A percentile compares a stretch with the other conserved stretches of the same genome.
These are phyloP conservation scores for Apiospora malaysiana DNA, from an alignment of 2,329 filamentous ascomycete genomes.

Conservation along the genomic window DNA sequence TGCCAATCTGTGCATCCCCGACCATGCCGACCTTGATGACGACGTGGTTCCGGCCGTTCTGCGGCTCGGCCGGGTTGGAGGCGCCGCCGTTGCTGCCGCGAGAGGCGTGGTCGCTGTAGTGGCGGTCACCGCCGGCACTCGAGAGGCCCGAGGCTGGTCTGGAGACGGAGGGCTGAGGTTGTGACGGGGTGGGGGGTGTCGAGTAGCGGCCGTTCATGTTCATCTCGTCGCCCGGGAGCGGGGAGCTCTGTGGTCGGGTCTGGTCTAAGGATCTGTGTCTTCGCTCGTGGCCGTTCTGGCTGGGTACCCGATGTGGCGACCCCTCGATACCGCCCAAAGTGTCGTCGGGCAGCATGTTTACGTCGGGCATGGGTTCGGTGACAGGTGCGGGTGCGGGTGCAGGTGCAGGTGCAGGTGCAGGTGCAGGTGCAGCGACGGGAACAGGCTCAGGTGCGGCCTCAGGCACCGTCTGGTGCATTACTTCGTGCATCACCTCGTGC, in stretches of 20 bases:
- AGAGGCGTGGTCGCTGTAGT: slow-evolving; percentile 53
- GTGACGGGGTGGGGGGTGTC: slow-evolving; percentile 52
- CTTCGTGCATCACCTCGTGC: background rate
- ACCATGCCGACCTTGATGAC: slow-evolving; percentile 99
- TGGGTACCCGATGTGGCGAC: slow-evolving; percentile 46
- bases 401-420: background rate
- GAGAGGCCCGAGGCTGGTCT: slow-evolving; percentile 63
- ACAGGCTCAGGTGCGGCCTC: background rate
- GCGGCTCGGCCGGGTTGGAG: slow-evolving; percentile 26
- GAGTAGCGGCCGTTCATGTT: slow-evolving; percentile 48
- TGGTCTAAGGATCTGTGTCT: slow-evolving; percentile 56
- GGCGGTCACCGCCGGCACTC: slow-evolving; percentile 44
- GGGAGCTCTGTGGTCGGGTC: slow-evolving; percentile 45
- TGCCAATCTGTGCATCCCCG: slow-evolving; percentile 97
- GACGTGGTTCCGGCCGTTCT: slow-evolving; percentile 72
- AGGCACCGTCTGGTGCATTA: background rate
- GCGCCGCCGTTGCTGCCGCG: slow-evolving; percentile 44
- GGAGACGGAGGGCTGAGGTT: slow-evolving; percentile 51
- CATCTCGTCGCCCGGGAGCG: slow-evolving; percentile 45
- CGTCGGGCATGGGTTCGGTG: background rate
- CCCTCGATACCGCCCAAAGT: slow-evolving; percentile 54
- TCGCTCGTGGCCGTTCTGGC: slow-evolving; percentile 41
- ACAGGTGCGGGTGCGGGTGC: background rate
- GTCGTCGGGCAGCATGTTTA: slow-evolving; percentile 50
- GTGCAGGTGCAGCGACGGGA: background rate